Percentiles rank a stretch among this genome's conserved stretches.
phyloP scores from a whole-genome alignment of 202 grass and related monocot genomes.

The Schoenoplectus triqueter region DNA sequence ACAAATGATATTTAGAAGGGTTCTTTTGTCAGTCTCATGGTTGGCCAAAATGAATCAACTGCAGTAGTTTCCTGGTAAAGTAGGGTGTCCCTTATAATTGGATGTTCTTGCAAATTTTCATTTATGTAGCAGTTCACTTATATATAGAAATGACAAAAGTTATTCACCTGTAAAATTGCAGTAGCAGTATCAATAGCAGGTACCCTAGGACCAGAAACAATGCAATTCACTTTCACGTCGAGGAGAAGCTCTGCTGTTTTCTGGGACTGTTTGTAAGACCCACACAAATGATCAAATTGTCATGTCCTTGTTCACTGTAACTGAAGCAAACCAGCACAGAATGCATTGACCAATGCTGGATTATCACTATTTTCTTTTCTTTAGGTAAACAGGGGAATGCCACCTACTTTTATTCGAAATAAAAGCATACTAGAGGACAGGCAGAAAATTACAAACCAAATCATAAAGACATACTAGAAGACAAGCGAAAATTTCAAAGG shows the following conservation, averaged over 20 bases:
- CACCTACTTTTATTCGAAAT: conserved; percentile 1
- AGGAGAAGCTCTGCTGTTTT: conserved; percentile 86
- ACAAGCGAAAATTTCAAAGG: conserved; percentile 10
- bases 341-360: conserved; percentile 10
- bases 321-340: conserved; percentile 7
- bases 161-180: conserved; percentile 75
- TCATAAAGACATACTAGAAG: conserved; percentile 13
- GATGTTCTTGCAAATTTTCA: background rate
- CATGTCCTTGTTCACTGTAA: conserved; percentile 4
- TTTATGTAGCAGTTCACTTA: conserved; percentile 10
- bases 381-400: conserved; percentile 9
- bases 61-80: background rate
- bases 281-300: conserved; percentile 37
- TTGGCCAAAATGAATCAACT: conserved; percentile 3
- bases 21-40: conserved; percentile 10
- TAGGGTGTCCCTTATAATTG: background rate
- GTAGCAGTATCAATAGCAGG: conserved; percentile 82
- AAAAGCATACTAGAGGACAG: conserved; percentile 2
- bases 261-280: conserved; percentile 64
- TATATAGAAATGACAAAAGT: conserved; percentile 13
- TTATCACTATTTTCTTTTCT: background rate
- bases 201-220: conserved; percentile 73
- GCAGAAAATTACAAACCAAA: conserved; percentile 20
- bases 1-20: conserved; percentile 6
- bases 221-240: conserved; percentile 65